phyloP scores from a whole-genome alignment of 2,329 filamentous ascomycete species.

The Cytospora piceae region DNA sequence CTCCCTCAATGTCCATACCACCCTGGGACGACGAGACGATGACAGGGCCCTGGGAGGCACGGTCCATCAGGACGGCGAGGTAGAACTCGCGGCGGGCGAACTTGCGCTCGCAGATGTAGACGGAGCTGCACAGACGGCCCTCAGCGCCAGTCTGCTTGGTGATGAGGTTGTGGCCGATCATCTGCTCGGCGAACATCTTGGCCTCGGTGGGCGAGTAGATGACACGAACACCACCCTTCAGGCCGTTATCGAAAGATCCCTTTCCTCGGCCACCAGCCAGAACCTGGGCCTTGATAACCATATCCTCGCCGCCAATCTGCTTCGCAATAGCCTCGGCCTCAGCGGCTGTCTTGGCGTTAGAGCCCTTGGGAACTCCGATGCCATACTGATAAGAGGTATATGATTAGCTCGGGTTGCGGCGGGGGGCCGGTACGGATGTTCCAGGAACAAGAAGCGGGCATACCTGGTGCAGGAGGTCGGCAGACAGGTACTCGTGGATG shows the following conservation, averaged over 20 bases:
- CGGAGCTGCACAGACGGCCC: conserved; percentile 92
- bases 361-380: conserved; percentile 87
- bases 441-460: conserved; percentile 32
- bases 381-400: conserved; percentile 70
- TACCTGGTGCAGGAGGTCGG: conserved; percentile 81
- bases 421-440: conserved; percentile 7
- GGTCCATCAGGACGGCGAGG: conserved; percentile 98
- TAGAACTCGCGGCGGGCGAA: conserved; percentile 99
- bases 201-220: conserved; percentile 98
- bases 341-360: conserved; percentile 78
- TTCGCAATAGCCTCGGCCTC: conserved; percentile 94
- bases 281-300: conserved; percentile 99
- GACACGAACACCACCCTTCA: conserved; percentile 97
- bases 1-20: conserved; percentile 98
- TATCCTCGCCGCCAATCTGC: conserved; percentile 89
- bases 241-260: conserved; percentile 95
- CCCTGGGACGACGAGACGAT: conserved; percentile 98
- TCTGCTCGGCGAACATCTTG: conserved; percentile 97
- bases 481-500: conserved; percentile 98
- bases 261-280: conserved; percentile 97
- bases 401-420: conserved; percentile 22
- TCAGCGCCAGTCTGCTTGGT: conserved; percentile 98
- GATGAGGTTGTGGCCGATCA: conserved; percentile 99
- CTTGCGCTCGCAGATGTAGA: conserved; percentile 99
- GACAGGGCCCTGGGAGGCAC: conserved; percentile 84